phyloP scores from a whole-genome alignment of 805 yeast species.

The Candida golubevii region DNA sequence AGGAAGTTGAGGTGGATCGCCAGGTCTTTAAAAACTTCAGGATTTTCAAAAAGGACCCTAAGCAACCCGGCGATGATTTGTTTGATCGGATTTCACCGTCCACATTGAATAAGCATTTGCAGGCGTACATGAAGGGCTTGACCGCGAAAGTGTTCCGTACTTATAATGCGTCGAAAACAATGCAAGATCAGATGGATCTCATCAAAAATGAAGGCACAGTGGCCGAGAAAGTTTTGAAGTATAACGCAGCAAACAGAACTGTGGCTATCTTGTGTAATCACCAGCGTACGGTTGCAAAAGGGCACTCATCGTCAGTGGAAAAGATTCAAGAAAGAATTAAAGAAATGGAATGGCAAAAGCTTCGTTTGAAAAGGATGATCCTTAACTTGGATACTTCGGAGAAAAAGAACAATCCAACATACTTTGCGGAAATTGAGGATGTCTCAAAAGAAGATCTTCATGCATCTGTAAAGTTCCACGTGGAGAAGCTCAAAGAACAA shows the following conservation, averaged over 20 bases:
- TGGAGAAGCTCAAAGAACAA: constrained; percentile 64
- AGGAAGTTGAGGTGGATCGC: constrained; percentile 87
- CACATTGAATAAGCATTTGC: constrained; percentile 78
- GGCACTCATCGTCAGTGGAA: constrained; percentile 75
- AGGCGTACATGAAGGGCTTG: constrained; percentile 84
- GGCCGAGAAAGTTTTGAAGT: constrained; percentile 79
- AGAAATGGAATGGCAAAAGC: constrained; percentile 82
- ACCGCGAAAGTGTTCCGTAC: constrained; percentile 98
- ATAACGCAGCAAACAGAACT: constrained; percentile 92
- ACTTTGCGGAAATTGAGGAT: constrained; percentile 65
- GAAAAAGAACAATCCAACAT: constrained; percentile 49
- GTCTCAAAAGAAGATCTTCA: constrained; percentile 61
- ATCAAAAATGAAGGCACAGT: constrained; percentile 85
- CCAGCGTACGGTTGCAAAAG: constrained; percentile 86
- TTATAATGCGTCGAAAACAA: constrained; percentile 90
- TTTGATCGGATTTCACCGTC: constrained; percentile 88
- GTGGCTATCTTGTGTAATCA: constrained; percentile 97
- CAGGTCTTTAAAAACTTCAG: constrained; percentile 87
- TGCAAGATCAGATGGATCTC: constrained; percentile 89
- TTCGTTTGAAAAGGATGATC: constrained; percentile 67
- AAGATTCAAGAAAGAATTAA: constrained; percentile 72
- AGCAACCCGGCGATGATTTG: constrained; percentile 85
- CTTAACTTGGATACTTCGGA: constrained; percentile 55
- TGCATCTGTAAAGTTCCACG: constrained; percentile 52
- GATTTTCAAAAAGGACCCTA: constrained; percentile 85